Evolutionary conservation across 129 eudicot species (phyloP).

Genomic region (Lonicera japonica): DNA sequence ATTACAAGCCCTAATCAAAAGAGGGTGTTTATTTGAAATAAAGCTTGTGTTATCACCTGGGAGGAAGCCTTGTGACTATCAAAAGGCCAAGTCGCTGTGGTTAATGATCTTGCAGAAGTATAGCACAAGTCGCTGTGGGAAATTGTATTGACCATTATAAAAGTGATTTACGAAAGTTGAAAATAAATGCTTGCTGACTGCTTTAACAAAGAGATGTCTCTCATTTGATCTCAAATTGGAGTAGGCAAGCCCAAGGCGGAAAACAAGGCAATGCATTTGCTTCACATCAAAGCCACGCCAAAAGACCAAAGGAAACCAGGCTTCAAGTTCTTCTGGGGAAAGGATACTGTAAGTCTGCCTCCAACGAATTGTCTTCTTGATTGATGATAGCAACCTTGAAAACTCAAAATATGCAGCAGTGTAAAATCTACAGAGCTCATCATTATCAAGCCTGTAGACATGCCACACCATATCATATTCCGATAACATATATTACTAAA

Average conservation of each 20-base stretch:
- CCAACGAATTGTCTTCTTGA: conserved; percentile 64
- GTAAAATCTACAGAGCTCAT: conserved; percentile 56
- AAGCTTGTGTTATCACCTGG: conserved; percentile 52
- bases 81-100: conserved; percentile 69
- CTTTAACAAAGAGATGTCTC: conserved; percentile 43
- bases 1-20: background rate
- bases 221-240: conserved; percentile 30
- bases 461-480: conserved; percentile 1
- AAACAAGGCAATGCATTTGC: conserved; percentile 53
- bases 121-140: conserved; percentile 45
- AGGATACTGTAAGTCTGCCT: conserved; percentile 52
- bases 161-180: too few relatives aligned
- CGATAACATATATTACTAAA: too few relatives aligned
- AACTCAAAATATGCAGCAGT: conserved; percentile 52
- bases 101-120: conserved; percentile 76
- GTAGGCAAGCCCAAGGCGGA: conserved; percentile 61
- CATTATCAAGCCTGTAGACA: conserved; percentile 45
- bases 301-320: conserved; percentile 52
- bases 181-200: conserved; percentile 50
- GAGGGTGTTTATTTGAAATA: conserved; percentile 50
- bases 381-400: conserved; percentile 38
- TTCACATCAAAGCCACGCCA: conserved; percentile 64
- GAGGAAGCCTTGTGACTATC: conserved; percentile 55
- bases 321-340: conserved; percentile 56
- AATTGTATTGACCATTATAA: too few relatives aligned